phyloP scores from a whole-genome alignment of 75 land plant genomes.

The Isoetes taiwanensis region DNA sequence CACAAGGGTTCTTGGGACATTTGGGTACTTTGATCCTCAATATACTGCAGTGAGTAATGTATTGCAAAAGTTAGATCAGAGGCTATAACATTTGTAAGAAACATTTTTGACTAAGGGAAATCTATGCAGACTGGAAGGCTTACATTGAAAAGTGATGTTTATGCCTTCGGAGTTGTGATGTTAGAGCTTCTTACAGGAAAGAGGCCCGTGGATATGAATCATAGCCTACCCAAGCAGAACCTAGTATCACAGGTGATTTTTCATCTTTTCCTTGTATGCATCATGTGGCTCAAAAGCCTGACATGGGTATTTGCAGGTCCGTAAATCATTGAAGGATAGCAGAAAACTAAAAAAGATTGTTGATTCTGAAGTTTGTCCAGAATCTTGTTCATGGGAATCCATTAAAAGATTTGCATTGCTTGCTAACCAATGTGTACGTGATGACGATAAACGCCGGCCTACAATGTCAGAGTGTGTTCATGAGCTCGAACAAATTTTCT shows the following conservation, averaged over 20 bases:
- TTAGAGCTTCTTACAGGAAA: slow-evolving; percentile 78
- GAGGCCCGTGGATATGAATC: slow-evolving; percentile 53
- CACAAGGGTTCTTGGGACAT: slow-evolving; percentile 1
- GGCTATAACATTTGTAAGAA: background rate
- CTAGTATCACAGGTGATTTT: slow-evolving; percentile 51
- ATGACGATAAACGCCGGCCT: slow-evolving; percentile 48
- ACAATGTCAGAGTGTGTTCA: slow-evolving; percentile 60
- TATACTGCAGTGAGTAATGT: slow-evolving; percentile 9
- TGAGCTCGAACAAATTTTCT: slow-evolving; percentile 43
- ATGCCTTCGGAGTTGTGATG: slow-evolving; percentile 81
- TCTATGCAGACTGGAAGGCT: slow-evolving; percentile 66
- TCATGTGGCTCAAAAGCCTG: background rate
- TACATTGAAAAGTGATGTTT: slow-evolving; percentile 74
- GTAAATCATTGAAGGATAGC: slow-evolving; percentile 36
- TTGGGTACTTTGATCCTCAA: slow-evolving; percentile 7
- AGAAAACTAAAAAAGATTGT: slow-evolving; percentile 53
- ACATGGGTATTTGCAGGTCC: slow-evolving; percentile 29
- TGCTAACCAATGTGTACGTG: slow-evolving; percentile 55
- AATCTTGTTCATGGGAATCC: slow-evolving; percentile 54
- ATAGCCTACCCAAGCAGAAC: slow-evolving; percentile 58
- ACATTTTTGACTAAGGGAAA: background rate
- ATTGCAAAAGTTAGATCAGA: background rate
- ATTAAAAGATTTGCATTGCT: slow-evolving; percentile 45
- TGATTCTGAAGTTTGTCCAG: slow-evolving; percentile 42
- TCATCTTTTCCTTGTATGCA: background rate